Percentiles rank a stretch among this genome's conserved stretches.
Conservation (phyloP, 2,329 filamentous ascomycete species). For the Aspergillus pseudoglaucus region DNA sequence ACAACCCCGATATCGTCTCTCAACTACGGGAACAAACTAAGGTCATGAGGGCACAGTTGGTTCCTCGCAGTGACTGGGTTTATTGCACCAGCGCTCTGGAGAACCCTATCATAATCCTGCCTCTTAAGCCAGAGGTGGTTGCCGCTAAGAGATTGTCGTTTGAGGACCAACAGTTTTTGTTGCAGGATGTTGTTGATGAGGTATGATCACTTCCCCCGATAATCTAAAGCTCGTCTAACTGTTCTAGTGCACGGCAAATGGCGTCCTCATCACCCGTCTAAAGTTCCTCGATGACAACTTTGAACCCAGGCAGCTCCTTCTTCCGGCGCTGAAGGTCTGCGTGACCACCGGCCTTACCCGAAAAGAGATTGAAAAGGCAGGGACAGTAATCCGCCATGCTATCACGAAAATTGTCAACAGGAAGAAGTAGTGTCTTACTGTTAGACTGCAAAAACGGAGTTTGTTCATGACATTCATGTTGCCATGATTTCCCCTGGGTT, state of each 20-base stretch:
- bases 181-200: conserved; percentile 95
- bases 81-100: conserved; percentile 71
- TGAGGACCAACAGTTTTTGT: conserved; percentile 73
- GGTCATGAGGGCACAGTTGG: conserved; percentile 76
- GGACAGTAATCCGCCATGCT: conserved; percentile 78
- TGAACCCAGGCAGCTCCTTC: conserved; percentile 60
- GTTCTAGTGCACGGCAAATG: conserved; percentile 69
- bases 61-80: conserved; percentile 91
- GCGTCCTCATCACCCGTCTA: conserved; percentile 79
- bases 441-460: not conserved
- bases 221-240: conserved; percentile 4
- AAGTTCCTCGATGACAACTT: conserved; percentile 69
- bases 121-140: conserved; percentile 77
- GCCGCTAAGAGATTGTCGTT: conserved; percentile 59
- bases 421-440: conserved; percentile 35
- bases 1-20: conserved; percentile 71
- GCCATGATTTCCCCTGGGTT: conserved; percentile 11
- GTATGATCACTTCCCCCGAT: conserved; percentile 45
- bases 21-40: conserved; percentile 81
- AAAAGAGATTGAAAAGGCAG: conserved; percentile 95
- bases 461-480: conserved; percentile 12
- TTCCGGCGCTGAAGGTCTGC: conserved; percentile 84
- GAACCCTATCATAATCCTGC: conserved; percentile 80
- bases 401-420: conserved; percentile 81
- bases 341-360: conserved; percentile 79